Evolutionary conservation across 176 grass and related monocot species (phyloP).

Genomic region (Phyllostachys edulis): DNA sequence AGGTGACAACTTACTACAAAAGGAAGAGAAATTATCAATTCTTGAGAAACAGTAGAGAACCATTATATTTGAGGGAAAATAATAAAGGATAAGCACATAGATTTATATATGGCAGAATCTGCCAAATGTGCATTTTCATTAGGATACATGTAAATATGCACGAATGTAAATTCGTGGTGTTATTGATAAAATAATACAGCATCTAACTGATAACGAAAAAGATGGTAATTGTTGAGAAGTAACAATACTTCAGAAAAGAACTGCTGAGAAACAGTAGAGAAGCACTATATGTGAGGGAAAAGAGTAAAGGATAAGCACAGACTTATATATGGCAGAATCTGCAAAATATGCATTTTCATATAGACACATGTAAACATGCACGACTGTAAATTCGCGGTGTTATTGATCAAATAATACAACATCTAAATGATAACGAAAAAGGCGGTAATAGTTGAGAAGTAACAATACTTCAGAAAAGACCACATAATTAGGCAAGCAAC

Average conservation of each 20-base stretch:
- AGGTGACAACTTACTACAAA: slow-evolving; percentile 88
- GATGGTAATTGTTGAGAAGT: no score
- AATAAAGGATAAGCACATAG: background rate
- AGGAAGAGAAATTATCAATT: slow-evolving; percentile 24
- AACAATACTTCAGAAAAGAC: background rate
- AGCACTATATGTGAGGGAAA: no score
- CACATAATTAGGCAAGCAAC: background rate
- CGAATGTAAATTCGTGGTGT: no score
- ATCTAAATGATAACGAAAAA: background rate
- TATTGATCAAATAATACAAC: background rate
- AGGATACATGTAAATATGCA: background rate
- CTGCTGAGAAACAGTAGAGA: no score
- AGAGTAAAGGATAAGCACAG: background rate
- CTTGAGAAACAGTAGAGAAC: background rate
- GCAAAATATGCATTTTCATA: no score
- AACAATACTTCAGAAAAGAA: no score
- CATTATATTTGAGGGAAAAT: background rate
- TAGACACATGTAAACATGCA: no score
- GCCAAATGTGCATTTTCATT: background rate
- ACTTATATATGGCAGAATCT: no score
- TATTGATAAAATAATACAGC: no score
- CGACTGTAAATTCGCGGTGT: background rate
- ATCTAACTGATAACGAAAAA: no score
- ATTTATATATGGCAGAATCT: slow-evolving; percentile 1
- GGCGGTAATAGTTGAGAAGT: background rate